Base-by-base conservation (phyloP, 2,329 filamentous ascomycete genomes). In the Hypoxylon sp. region DNA sequence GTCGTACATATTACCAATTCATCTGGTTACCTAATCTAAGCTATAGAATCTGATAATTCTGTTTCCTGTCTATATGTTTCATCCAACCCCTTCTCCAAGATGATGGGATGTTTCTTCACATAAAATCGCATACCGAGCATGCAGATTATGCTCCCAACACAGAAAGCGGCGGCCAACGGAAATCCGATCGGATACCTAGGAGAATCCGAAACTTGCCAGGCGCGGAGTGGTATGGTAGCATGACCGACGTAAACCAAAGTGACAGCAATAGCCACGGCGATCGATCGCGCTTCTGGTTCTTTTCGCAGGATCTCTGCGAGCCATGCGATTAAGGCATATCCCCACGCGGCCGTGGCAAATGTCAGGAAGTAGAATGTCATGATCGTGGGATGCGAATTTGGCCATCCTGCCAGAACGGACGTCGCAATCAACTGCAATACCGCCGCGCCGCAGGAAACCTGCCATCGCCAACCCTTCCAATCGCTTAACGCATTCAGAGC, bases 391-490 rank as follows among this genome's bases (percentile, higher is more conserved):
- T 51, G 48, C 29, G 48, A 51, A 5, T 35, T 19, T 2, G 48
- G 41, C 48, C 48, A 51, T 11, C 21, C 40, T 8, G 40, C 20
- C 5, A 51, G 26, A 13, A 51, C 40, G 0, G 35, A 42, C 23
- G 71, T 61, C 38, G 69, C 65, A 7, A 71, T 42, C 2, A 66
- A 63, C 15, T 71, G 64, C 5, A 61, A 58, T 0, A 62, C 57
- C 0, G 65, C 64, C 0, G 65, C 65, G 9, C 63, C 67, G 9
- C 66, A 60, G 31, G 66, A 69, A 17, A 73, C 63, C 49, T 73
- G 71, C 71, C 71, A 73, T 5, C 71, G 65, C 71, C 71, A 73
- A 16, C 64, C 65, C 52, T 71, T 73, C 65, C 65, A 67, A 45
- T 73, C 71, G 0, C 69, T 71, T 0, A 73, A 31, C 3, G 65